These are phyloP conservation scores for Citrullus colocynthis DNA, from an alignment of 306 rosid species.

Conservation along the genomic window DNA sequence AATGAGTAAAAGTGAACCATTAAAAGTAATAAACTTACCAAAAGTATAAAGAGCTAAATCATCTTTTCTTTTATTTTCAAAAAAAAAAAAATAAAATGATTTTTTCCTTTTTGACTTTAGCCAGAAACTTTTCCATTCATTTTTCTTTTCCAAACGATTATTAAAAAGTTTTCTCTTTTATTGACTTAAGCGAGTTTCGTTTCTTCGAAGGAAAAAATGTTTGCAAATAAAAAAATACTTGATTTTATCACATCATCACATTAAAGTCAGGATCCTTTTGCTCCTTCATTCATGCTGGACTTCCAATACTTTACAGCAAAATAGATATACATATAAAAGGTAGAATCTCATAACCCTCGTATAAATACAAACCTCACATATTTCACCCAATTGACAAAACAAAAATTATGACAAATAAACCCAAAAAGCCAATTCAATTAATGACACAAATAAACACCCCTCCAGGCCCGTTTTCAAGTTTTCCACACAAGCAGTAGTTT, in stretches of 20 bases:
- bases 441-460: not conserved
- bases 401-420: not conserved
- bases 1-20: too few species aligned
- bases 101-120: too few species aligned
- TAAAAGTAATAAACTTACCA: too few species aligned
- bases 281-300: not conserved
- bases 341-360: not conserved
- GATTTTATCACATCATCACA: not conserved
- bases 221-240: not conserved
- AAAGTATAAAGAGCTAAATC: too few species aligned
- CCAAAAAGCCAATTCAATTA: slow-evolving; percentile 1
- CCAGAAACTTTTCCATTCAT: not conserved
- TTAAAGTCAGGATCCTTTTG: not conserved
- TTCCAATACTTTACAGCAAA: not conserved
- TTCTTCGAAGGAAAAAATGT: too few species aligned
- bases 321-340: not conserved
- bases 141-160: not conserved
- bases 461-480: not conserved
- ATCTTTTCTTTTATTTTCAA: too few species aligned
- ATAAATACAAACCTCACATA: slow-evolving; percentile 2
- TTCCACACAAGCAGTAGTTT: not conserved
- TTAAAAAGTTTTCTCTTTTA: too few species aligned
- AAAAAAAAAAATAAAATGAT: too few species aligned
- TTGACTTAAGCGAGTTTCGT: too few species aligned
- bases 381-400: not conserved